phyloP scores from a whole-genome alignment of 768 basidiomycete genomes.

The Suillus cothurnatus region DNA sequence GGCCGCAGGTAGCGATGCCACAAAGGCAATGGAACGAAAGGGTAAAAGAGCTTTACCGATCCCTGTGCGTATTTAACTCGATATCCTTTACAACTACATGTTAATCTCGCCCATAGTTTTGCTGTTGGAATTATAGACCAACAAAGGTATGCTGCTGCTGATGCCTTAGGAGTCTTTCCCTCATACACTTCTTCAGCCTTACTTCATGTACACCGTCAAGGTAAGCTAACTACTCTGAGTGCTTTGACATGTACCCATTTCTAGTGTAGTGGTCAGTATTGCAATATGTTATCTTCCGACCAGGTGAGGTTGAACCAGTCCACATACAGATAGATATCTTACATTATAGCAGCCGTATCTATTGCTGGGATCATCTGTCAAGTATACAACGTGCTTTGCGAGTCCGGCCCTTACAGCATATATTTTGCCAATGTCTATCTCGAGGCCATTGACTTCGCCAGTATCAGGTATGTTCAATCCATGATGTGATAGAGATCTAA shows the following conservation, averaged over 20 bases:
- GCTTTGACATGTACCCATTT: background rate
- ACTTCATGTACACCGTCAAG: slow-evolving; percentile 90
- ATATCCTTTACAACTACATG: background rate
- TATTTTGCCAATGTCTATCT: slow-evolving; percentile 72
- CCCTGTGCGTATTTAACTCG: slow-evolving; percentile 48
- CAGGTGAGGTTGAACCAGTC: slow-evolving; percentile 33
- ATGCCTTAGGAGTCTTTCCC: slow-evolving; percentile 1
- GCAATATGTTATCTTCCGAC: slow-evolving; percentile 83
- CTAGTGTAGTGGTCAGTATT: slow-evolving; percentile 74
- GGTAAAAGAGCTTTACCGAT: slow-evolving; percentile 75
- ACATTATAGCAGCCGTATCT: slow-evolving; percentile 35
- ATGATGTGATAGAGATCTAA: background rate
- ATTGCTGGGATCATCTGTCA: slow-evolving; percentile 82
- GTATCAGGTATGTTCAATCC: slow-evolving; percentile 61
- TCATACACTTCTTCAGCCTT: slow-evolving; percentile 46
- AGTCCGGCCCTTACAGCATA: slow-evolving; percentile 56
- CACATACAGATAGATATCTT: background rate
- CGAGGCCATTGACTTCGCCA: slow-evolving; percentile 73
- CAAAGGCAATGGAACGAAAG: slow-evolving; percentile 73
- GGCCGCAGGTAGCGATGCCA: slow-evolving; percentile 59
- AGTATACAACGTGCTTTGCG: slow-evolving; percentile 67
- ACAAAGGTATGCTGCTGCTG: slow-evolving; percentile 55
- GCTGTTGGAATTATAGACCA: slow-evolving; percentile 80
- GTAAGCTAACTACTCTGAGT: slow-evolving; percentile 36
- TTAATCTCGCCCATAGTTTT: slow-evolving; percentile 51